phyloP scores from a whole-genome alignment of 148 eudicot genomes.

The Persicaria tinctoria region DNA sequence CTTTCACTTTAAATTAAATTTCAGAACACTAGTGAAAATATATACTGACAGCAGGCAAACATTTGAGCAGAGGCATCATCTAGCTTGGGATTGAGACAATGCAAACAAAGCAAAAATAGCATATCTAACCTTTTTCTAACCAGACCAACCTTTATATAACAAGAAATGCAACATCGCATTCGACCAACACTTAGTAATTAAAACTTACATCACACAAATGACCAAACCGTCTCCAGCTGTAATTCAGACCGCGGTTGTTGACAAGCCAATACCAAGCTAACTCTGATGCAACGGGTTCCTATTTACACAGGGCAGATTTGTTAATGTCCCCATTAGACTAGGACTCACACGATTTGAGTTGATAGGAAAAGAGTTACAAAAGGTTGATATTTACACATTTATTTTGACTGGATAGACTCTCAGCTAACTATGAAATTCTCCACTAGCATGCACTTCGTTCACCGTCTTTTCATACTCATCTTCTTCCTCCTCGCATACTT shows the following conservation, averaged over 20 bases:
- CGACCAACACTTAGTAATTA: background rate
- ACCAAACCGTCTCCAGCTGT: background rate
- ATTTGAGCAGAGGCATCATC: background rate
- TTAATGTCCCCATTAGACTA: conserved; percentile 6
- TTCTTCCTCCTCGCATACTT: background rate
- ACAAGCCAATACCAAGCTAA: conserved; percentile 2
- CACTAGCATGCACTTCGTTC: conserved; percentile 13
- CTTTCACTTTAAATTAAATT: background rate
- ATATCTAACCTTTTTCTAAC: background rate
- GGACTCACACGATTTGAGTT: background rate
- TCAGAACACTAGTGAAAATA: background rate
- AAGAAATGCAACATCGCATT: background rate
- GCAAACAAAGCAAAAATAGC: background rate
- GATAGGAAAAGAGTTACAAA: background rate
- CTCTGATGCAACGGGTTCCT: conserved; percentile 11
- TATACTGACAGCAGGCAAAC: background rate
- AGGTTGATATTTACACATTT: background rate
- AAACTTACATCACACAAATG: background rate
- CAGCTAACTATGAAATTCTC: conserved; percentile 8
- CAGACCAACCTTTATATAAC: background rate
- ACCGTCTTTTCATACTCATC: conserved; percentile 17
- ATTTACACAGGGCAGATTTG: conserved; percentile 4
- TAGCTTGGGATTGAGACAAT: background rate
- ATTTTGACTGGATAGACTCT: conserved; percentile 10
- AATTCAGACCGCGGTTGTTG: background rate